Percentiles rank a stretch among this genome's conserved stretches.
phyloP scores from a whole-genome alignment of 1,284 basidiomycete species.

The Acaromyces ingoldii region DNA sequence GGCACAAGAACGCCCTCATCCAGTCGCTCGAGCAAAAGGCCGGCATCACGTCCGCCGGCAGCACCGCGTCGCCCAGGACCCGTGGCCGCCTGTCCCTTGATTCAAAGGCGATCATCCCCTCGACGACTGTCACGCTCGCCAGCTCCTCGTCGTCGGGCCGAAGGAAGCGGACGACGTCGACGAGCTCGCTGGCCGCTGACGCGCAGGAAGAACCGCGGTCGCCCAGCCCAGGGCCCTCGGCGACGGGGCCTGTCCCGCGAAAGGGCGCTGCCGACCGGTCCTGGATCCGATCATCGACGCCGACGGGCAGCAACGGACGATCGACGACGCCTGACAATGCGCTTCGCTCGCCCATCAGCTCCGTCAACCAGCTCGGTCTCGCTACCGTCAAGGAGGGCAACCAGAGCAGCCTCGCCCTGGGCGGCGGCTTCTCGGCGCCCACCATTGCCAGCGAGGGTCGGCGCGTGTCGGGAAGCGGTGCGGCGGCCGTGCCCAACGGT shows the following conservation, averaged over 20 bases:
- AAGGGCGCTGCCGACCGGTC: background rate
- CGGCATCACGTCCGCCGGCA: background rate
- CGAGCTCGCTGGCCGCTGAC: background rate
- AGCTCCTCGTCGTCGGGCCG: background rate
- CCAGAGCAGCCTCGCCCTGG: background rate
- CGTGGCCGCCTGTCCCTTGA: background rate
- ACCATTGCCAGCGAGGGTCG: slow-evolving; percentile 15
- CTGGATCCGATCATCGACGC: background rate
- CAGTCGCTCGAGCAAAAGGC: slow-evolving; percentile 8
- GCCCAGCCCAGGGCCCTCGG: too few relatives aligned
- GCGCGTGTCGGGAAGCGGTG: slow-evolving; percentile 5
- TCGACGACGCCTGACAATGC: slow-evolving; percentile 5
- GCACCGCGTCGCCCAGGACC: background rate
- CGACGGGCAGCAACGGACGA: slow-evolving; percentile 4
- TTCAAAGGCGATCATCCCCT: background rate
- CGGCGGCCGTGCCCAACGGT: background rate
- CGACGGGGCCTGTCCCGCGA: too few relatives aligned
- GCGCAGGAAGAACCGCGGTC: too few relatives aligned
- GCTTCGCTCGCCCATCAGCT: slow-evolving; percentile 1
- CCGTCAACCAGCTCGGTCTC: slow-evolving; percentile 2
- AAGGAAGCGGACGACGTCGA: background rate
- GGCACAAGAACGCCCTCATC: slow-evolving; percentile 19
- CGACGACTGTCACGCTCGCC: too few relatives aligned
- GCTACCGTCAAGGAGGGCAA: background rate
- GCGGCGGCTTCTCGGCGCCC: slow-evolving; percentile 6